Conservation (phyloP, 192 early-diverging fungal genomes). For the Helicostylum pulchrum region DNA sequence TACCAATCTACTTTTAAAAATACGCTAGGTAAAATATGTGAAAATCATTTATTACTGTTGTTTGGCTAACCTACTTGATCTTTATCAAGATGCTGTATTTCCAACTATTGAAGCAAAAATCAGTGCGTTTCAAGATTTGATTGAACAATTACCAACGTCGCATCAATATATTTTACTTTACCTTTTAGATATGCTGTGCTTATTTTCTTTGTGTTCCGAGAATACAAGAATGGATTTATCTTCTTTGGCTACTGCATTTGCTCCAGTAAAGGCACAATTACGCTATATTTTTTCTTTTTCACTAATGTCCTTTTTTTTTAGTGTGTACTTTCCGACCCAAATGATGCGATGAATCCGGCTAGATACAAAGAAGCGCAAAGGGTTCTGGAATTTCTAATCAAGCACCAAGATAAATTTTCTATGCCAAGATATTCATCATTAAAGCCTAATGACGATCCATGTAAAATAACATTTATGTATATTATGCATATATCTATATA, state of each 20-base stretch:
- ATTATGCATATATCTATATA: no score
- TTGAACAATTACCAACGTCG: constrained; percentile 49
- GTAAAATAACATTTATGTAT: no score
- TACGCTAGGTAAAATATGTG: constrained; percentile 40
- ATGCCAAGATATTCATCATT: constrained; percentile 18
- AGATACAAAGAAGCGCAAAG: constrained; percentile 67
- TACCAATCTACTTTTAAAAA: constrained; percentile 59
- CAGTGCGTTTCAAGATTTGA: constrained; percentile 50
- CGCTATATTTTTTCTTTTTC: background rate
- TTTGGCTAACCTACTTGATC: constrained; percentile 7
- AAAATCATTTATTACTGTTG: background rate
- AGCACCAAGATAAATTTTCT: constrained; percentile 45
- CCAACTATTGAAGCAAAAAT: constrained; percentile 30
- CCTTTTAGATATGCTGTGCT: constrained; percentile 58
- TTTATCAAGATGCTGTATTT: constrained; percentile 18
- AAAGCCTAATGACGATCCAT: no score
- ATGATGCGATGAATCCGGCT: constrained; percentile 63
- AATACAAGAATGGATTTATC: constrained; percentile 67
- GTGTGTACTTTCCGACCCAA: constrained; percentile 68
- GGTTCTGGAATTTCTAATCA: constrained; percentile 70
- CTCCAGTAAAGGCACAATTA: constrained; percentile 51
- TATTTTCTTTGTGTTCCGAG: constrained; percentile 46
- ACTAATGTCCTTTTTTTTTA: constrained; percentile 46
- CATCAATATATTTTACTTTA: constrained; percentile 63
- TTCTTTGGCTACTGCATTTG: constrained; percentile 69